Conservation (phyloP, 1,284 basidiomycete species). For the Hypsizygus ulmarius region DNA sequence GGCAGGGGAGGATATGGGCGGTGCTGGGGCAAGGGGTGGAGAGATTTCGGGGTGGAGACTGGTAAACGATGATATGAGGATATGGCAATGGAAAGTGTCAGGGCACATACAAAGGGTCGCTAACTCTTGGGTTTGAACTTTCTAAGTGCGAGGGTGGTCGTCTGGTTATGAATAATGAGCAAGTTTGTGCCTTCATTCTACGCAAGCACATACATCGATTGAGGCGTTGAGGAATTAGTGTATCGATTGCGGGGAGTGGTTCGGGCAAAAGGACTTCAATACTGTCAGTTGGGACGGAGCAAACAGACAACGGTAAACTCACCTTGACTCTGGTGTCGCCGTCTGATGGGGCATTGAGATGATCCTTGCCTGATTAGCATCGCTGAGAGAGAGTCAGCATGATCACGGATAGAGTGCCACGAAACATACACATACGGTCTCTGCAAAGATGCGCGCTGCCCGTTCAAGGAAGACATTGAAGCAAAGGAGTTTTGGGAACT, state of each 20-base stretch:
- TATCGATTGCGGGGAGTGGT: constrained; percentile 19
- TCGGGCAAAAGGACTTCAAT: constrained; percentile 31
- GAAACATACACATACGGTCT: constrained; percentile 22
- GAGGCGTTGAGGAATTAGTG: constrained; percentile 28
- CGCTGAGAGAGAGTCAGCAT: constrained; percentile 4
- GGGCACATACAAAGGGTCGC: constrained; percentile 5
- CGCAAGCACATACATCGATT: constrained; percentile 29
- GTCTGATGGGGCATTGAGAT: constrained; percentile 34
- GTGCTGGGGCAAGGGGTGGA: constrained; percentile 17
- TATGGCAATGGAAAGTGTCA: not conserved
- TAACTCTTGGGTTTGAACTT: constrained; percentile 1
- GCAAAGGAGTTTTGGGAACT: constrained; percentile 12
- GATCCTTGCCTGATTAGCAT: constrained; percentile 10
- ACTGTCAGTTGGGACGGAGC: not conserved
- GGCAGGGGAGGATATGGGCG: constrained; percentile 14
- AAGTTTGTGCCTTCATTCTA: not conserved
- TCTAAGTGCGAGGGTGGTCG: constrained; percentile 3
- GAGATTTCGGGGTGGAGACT: constrained; percentile 1
- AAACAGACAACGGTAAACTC: constrained; percentile 2
- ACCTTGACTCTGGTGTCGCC: constrained; percentile 54
- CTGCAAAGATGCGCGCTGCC: constrained; percentile 16
- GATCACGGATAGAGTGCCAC: not conserved
- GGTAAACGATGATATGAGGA: not conserved
- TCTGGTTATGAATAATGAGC: not conserved
- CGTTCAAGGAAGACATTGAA: constrained; percentile 8